These are phyloP conservation scores for Erysimum cheiranthoides DNA, from an alignment of 345 rosid species.

Conservation along the genomic window DNA sequence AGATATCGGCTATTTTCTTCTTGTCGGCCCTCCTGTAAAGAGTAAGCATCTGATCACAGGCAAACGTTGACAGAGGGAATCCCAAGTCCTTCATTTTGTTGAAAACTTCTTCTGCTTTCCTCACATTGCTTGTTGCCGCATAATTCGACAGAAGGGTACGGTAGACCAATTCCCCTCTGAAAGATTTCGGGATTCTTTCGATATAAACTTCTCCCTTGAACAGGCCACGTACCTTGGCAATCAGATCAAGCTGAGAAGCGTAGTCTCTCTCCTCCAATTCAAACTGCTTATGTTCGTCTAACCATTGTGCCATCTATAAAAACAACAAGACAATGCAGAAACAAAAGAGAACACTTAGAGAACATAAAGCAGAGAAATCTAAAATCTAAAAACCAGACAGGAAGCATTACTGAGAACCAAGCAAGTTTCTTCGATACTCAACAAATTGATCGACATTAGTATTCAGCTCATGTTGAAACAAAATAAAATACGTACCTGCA, in stretches of 20 bases:
- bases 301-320: conserved; percentile 85
- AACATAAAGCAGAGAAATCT: neutral
- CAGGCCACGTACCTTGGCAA: conserved; percentile 71
- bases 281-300: conserved; percentile 58
- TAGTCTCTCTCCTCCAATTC: conserved; percentile 73
- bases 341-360: conserved; percentile 2
- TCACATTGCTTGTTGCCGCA: conserved; percentile 51
- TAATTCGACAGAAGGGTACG: conserved; percentile 72
- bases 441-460: neutral
- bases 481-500: conserved; percentile 61
- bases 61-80: conserved; percentile 70
- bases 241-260: conserved; percentile 81
- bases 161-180: conserved; percentile 73
- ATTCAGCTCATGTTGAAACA: conserved; percentile 6
- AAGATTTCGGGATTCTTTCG: conserved; percentile 63
- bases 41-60: conserved; percentile 86
- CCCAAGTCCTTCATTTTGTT: conserved; percentile 81
- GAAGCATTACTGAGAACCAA: neutral
- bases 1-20: conserved; percentile 83
- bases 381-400: neutral
- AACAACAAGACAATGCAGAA: conserved; percentile 3
- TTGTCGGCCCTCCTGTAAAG: conserved; percentile 80
- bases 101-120: conserved; percentile 81
- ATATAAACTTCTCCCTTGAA: conserved; percentile 67
- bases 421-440: neutral